Evolutionary conservation across 768 basidiomycete species (phyloP), one percentile per base, ranked within the genome.

Genomic region (Podaxis sp.): DNA sequence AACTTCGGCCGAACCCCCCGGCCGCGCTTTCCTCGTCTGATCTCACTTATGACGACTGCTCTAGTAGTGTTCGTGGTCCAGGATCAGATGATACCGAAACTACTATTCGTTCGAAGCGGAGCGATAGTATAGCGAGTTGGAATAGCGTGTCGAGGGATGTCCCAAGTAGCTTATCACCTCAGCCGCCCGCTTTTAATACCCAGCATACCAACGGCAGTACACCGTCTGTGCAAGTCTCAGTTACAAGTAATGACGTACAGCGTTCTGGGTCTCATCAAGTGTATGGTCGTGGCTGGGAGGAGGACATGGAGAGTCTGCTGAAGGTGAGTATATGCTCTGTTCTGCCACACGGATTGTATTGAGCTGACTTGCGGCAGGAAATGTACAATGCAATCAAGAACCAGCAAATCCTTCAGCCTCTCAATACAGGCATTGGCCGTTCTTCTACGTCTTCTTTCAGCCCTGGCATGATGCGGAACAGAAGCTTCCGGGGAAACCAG

Each of bases 321-420:
- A 96, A 94, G 84, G 49, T 50, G 8, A 28, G 49, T 50, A 5
- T 7, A 50, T 50, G 10, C 49, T 26, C 22, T 22, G 24, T 20
- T 24, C 22, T 28, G 49, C 22, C 24, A 11, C n/a, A 15, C 28
- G 33, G 66, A 6, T 20, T 7, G n/a, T 46, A 17, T 53, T 57
- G 5, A 56, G 8, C 54, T 24, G 4, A 15, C 37, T 15, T 26
- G 1, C 15, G 44, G 20, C 66, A 96, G 93, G 97, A 99, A 70
- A 96, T 99, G 84, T 99, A 95, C 79, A 85, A 81, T 67, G 89
- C 95, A 7, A 88, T 99, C 76, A 95, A 96, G 77, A 85, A 81
- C 44, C 91, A 95, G 68, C 92, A 95, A 72, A 96, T 98, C 66
- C 75, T 96, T 41, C 91, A 96, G 66, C 95, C 95, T 1, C 74